Conservation (phyloP, 1,284 basidiomycete genomes). For the Irpex lacteus region DNA sequence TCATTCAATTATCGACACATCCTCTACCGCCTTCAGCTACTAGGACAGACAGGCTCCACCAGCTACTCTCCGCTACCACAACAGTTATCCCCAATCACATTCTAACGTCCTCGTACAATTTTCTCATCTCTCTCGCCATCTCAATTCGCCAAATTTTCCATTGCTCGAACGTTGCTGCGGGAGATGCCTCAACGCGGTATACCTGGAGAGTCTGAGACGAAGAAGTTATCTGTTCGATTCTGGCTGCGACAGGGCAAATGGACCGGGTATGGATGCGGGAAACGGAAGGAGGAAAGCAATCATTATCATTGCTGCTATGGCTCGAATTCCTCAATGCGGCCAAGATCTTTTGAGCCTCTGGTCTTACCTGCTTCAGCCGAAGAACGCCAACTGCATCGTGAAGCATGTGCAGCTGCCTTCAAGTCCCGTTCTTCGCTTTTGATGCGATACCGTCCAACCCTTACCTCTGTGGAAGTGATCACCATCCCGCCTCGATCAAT, state of each 20-base stretch:
- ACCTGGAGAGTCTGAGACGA: conserved; percentile 27
- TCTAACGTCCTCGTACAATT: conserved; percentile 33
- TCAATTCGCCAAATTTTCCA: conserved; percentile 28
- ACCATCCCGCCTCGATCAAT: conserved; percentile 18
- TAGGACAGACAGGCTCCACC: conserved; percentile 11
- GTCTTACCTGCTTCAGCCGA: neutral
- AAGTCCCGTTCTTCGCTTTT: neutral
- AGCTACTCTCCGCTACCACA: conserved; percentile 20
- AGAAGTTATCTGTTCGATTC: conserved; percentile 31
- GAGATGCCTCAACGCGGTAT: conserved; percentile 29
- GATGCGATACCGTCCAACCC: conserved; percentile 6
- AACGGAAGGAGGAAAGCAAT: conserved; percentile 16
- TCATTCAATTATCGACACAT: neutral
- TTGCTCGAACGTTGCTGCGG: conserved; percentile 25
- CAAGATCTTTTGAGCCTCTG: conserved; percentile 7
- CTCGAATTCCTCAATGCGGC: conserved; percentile 26
- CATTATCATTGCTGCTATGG: conserved; percentile 28
- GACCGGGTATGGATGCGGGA: conserved; percentile 27
- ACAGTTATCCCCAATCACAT: conserved; percentile 19
- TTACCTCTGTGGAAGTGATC: conserved; percentile 9
- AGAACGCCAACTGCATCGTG: neutral
- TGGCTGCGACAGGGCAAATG: conserved; percentile 32
- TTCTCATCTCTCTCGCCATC: conserved; percentile 31
- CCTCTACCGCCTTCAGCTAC: conserved; percentile 10
- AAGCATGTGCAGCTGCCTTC: neutral